phyloP scores from a whole-genome alignment of 441 rosid species.

The Gossypium schwendimanii region DNA sequence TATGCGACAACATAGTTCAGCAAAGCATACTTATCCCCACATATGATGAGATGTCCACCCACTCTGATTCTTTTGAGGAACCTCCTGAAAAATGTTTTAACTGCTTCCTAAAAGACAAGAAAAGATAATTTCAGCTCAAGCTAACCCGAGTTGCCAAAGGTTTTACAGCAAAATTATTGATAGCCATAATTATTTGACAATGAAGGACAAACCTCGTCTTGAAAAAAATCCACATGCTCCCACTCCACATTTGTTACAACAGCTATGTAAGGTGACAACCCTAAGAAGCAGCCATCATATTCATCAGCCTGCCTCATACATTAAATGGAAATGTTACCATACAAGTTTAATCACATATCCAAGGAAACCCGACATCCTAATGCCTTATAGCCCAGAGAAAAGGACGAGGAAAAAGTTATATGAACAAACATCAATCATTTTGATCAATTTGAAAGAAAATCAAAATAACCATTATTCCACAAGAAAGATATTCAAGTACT shows the following conservation, averaged over 20 bases:
- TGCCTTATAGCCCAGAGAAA: background rate
- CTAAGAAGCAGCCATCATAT: conserved; percentile 31
- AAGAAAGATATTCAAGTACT: background rate
- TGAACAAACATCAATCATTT: background rate
- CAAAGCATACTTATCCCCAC: conserved; percentile 26
- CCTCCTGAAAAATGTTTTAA: conserved; percentile 17
- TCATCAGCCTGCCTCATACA: conserved; percentile 24
- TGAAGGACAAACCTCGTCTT: conserved; percentile 18
- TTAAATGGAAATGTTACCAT: background rate
- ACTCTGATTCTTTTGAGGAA: conserved; percentile 21
- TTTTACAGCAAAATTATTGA: background rate
- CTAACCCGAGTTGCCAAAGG: background rate
- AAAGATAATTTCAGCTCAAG: background rate
- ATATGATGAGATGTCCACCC: conserved; percentile 28
- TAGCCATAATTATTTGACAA: background rate
- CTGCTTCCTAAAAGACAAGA: conserved; percentile 18
- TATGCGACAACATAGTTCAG: background rate
- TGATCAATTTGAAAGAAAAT: conserved; percentile 5
- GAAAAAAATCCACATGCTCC: conserved; percentile 30
- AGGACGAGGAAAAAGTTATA: background rate
- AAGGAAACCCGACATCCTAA: background rate
- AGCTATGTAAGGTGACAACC: conserved; percentile 25
- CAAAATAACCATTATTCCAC: background rate
- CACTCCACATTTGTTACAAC: conserved; percentile 29
- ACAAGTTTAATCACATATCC: background rate